phyloP scores from a whole-genome alignment of 352 stramenopile genomes.

The Phytophthora ramorum region DNA sequence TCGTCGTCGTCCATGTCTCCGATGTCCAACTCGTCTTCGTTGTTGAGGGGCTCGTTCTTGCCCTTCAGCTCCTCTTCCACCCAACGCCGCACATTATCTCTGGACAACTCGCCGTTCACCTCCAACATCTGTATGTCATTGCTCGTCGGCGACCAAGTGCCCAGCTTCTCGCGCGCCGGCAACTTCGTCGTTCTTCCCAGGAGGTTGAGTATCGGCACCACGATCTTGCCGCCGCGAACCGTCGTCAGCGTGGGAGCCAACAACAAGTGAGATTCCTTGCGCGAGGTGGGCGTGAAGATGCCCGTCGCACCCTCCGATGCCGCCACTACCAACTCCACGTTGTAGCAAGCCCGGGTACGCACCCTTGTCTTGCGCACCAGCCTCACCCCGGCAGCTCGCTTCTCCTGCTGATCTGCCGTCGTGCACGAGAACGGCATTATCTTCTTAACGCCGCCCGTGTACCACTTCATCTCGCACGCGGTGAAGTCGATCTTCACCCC shows the following conservation, averaged over 20 bases:
- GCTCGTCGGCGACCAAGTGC: neutral
- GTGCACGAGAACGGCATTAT: neutral
- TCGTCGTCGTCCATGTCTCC: constrained; percentile 3
- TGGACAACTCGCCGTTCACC: too few relatives aligned
- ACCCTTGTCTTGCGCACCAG: too few relatives aligned
- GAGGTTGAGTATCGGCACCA: constrained; percentile 8
- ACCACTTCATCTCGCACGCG: constrained; percentile 17
- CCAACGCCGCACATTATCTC: too few relatives aligned
- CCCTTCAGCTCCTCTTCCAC: neutral
- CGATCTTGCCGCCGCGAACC: neutral
- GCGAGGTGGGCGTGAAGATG: too few relatives aligned
- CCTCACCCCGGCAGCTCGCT: too few relatives aligned
- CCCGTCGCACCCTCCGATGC: too few relatives aligned
- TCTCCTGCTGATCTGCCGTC: too few relatives aligned
- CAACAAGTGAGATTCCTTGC: too few relatives aligned
- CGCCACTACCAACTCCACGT: too few relatives aligned
- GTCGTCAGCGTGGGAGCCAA: constrained; percentile 9
- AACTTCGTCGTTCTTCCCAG: too few relatives aligned
- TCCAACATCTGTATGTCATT: constrained; percentile 8
- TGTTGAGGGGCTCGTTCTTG: neutral
- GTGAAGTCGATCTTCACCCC: constrained; percentile 17
- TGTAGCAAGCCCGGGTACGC: too few relatives aligned
- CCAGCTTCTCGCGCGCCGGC: neutral
- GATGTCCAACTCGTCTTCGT: constrained; percentile 9
- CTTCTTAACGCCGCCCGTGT: neutral